A percentile compares a stretch with the other conserved stretches of the same genome.
Evolutionary conservation across 352 stramenopile species (phyloP).

Genomic region (Pythium apleroticum): DNA sequence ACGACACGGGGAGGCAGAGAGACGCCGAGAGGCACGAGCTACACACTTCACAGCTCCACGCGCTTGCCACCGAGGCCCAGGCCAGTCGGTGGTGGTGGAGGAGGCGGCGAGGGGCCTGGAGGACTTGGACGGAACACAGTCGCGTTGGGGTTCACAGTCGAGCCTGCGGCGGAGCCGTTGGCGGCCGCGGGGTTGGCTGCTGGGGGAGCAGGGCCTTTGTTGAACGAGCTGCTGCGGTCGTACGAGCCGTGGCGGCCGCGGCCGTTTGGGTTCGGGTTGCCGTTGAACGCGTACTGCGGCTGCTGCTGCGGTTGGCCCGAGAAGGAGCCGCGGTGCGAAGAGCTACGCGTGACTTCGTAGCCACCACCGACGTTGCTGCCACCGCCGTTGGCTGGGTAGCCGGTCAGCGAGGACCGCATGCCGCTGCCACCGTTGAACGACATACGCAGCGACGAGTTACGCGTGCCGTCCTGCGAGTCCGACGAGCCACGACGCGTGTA

Average conservation of each 20-base stretch:
- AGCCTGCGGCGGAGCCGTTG: slow-evolving; percentile 6
- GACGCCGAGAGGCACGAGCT: background rate
- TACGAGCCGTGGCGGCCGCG: slow-evolving; percentile 28
- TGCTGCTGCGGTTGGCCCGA: slow-evolving; percentile 22
- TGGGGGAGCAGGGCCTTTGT: slow-evolving; percentile 18
- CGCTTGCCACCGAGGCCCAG: slow-evolving; percentile 50
- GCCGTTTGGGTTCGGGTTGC: slow-evolving; percentile 38
- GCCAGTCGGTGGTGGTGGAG: background rate
- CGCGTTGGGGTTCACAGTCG: slow-evolving; percentile 5
- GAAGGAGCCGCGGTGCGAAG: slow-evolving; percentile 35
- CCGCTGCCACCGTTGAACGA: slow-evolving; percentile 26
- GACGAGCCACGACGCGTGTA: slow-evolving; percentile 59
- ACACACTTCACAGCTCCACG: slow-evolving; percentile 54
- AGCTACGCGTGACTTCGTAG: slow-evolving; percentile 33
- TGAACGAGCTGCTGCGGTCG: slow-evolving; percentile 37
- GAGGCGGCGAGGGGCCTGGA: slow-evolving; percentile 9
- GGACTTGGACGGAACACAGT: slow-evolving; percentile 6
- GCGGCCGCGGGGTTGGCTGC: background rate
- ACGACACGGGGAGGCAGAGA: slow-evolving; percentile 4
- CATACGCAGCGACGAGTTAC: slow-evolving; percentile 17
- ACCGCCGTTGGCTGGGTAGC: slow-evolving; percentile 22
- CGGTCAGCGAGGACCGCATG: slow-evolving; percentile 27
- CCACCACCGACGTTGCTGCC: slow-evolving; percentile 17
- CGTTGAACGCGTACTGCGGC: slow-evolving; percentile 31
- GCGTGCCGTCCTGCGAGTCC: slow-evolving; percentile 38